Evolutionary conservation across 2,329 filamentous ascomycete species (phyloP).

Genomic region (Fusarium sp.): DNA sequence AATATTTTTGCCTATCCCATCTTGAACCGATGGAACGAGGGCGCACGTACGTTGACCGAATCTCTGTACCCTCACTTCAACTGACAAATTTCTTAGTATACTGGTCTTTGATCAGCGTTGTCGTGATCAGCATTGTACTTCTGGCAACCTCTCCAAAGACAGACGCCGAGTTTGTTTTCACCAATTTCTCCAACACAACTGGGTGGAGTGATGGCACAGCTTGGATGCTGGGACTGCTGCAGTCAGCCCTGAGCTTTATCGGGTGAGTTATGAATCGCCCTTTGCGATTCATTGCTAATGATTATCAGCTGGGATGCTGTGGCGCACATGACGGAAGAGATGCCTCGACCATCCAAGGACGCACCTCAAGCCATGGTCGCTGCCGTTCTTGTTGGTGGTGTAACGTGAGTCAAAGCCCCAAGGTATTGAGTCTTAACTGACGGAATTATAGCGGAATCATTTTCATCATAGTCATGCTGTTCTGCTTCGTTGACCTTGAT

Average conservation of each 20-base stretch:
- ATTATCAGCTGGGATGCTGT: conserved; percentile 57
- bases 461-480: conserved; percentile 60
- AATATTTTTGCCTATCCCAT: conserved; percentile 60
- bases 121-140: conserved; percentile 59
- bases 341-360: conserved; percentile 57
- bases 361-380: conserved; percentile 57
- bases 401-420: conserved; percentile 52
- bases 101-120: conserved; percentile 58
- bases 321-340: conserved; percentile 62
- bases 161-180: conserved; percentile 59
- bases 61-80: not conserved
- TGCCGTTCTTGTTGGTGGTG: conserved; percentile 58
- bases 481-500: conserved; percentile 57
- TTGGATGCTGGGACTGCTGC: conserved; percentile 62
- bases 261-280: conserved; percentile 22
- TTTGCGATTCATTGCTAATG: not conserved
- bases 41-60: conserved; percentile 50
- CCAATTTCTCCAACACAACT: conserved; percentile 60
- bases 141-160: conserved; percentile 58
- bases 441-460: conserved; percentile 48
- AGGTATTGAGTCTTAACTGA: not conserved
- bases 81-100: conserved; percentile 48
- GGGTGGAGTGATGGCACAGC: conserved; percentile 62
- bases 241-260: conserved; percentile 54
- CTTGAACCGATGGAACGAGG: conserved; percentile 58